Conservation (phyloP, 2,329 filamentous ascomycete genomes). For the Phaeomoniella chlamydospora region DNA sequence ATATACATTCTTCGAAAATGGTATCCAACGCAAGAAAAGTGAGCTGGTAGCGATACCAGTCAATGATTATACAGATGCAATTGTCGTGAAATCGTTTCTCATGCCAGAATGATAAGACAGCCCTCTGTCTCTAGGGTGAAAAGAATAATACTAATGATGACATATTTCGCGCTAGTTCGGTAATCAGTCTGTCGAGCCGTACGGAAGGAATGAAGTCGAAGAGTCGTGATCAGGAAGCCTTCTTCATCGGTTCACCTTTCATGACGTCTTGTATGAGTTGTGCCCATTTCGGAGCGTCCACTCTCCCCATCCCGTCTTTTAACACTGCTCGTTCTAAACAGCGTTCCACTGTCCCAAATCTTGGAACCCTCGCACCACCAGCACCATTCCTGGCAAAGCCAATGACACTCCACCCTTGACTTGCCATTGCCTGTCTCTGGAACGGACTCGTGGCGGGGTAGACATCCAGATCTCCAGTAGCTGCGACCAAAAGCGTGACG, state of each 20-base stretch:
- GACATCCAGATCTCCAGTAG: constrained; percentile 28
- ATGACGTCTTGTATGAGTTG: constrained; percentile 5
- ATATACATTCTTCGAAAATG: too few relatives aligned
- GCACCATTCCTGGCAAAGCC: constrained; percentile 22
- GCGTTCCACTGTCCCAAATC: constrained; percentile 24
- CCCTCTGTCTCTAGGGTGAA: too few relatives aligned
- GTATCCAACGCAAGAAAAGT: too few relatives aligned
- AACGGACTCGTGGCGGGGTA: constrained; percentile 23
- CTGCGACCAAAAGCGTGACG: constrained; percentile 27
- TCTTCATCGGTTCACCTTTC: constrained; percentile 5
- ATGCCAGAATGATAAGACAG: too few relatives aligned
- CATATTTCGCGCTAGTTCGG: too few relatives aligned
- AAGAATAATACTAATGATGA: too few relatives aligned
- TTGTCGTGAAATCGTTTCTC: too few relatives aligned
- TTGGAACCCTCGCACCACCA: constrained; percentile 22
- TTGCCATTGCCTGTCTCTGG: constrained; percentile 26
- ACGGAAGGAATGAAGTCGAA: too few relatives aligned
- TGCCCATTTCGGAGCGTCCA: constrained; percentile 7
- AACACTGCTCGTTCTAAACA: constrained; percentile 21
- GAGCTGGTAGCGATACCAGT: too few relatives aligned
- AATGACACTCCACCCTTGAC: constrained; percentile 26
- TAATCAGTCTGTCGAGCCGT: too few relatives aligned
- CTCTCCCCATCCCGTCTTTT: constrained; percentile 14
- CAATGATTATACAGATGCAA: too few relatives aligned
- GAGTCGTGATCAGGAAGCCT: too few relatives aligned